Evolutionary conservation across 805 yeast genomes (phyloP), one percentile per base, ranked within the genome.

Genomic region (Cyberlindnera sargentensis): DNA sequence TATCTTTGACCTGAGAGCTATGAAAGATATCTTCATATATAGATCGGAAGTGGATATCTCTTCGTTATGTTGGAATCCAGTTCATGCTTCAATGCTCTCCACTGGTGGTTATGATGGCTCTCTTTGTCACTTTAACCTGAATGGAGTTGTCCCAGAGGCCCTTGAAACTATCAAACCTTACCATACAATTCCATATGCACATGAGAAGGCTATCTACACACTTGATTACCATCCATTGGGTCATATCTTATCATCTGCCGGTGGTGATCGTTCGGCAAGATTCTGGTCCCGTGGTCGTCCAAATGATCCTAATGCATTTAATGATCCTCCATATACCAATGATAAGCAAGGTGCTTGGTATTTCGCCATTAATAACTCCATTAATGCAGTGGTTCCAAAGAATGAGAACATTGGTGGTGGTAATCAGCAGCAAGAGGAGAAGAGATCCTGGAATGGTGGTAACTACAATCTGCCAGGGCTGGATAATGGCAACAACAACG

Each of bases 241-340:
- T 4, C 97, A 93, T 64, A 68, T 91, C 40, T 67, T 93, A 31
- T 81, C 95, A 43, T 80, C 96, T 6, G 98, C 96, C 0, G 91
- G 97, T 20, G 88, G 93, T 45, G 99, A 93, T 63, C 78, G 93
- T 58, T 80, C 95, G 5, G 86, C 95, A 25, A 67, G 97, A 44
- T 86, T 95, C 64, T 93, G 99, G 99, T 80, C 90, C 29, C 72
- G 99, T 41, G 84, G 95, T 2, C 73, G 95, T 58, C 96, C 97
- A 2, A 83, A 82, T 52, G 99, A 93, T 66, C 84, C 87, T 1
- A 76, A 75, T 57, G 84, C 86, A 3, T 88, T 78, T 66, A 78
- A 80, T 50, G 96, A 87, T 61, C 84, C 87, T 11, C 80, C 87
- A 44, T 88, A 89, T 63, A 82, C 87, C 15, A 72, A 76, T 59